These are phyloP conservation scores for Ceratocystis cacaofunesta DNA, from an alignment of 2,329 filamentous ascomycete species.

Conservation along the genomic window DNA sequence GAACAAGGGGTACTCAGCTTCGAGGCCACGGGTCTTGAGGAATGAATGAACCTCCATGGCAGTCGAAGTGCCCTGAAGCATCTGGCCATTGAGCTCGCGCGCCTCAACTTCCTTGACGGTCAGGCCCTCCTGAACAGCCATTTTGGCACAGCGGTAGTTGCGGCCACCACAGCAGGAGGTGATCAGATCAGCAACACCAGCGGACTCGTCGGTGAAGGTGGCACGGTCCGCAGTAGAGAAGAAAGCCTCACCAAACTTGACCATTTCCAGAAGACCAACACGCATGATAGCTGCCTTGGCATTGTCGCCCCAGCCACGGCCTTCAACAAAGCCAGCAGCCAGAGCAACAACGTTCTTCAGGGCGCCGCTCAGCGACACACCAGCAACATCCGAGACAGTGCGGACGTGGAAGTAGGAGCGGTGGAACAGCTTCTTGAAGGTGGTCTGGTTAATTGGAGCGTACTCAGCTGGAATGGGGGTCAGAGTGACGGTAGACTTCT, in stretches of 20 bases:
- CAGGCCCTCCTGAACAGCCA: slow-evolving; percentile 65
- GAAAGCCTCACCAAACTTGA: slow-evolving; percentile 87
- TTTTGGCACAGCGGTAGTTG: slow-evolving; percentile 87
- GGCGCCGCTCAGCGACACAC: slow-evolving; percentile 84
- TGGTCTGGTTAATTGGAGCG: slow-evolving; percentile 69
- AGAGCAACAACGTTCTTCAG: slow-evolving; percentile 95
- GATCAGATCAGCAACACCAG: slow-evolving; percentile 88
- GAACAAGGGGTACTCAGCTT: slow-evolving; percentile 80
- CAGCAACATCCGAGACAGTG: slow-evolving; percentile 87
- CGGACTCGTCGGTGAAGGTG: slow-evolving; percentile 95
- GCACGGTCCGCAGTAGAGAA: slow-evolving; percentile 69
- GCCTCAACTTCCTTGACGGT: slow-evolving; percentile 77
- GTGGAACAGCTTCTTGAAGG: slow-evolving; percentile 79
- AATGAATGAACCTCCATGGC: slow-evolving; percentile 85
- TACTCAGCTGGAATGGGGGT: slow-evolving; percentile 67
- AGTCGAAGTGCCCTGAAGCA: slow-evolving; percentile 85
- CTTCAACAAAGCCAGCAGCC: slow-evolving; percentile 87
- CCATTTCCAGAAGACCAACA: slow-evolving; percentile 88
- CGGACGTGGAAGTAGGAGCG: slow-evolving; percentile 95
- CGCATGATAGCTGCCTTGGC: slow-evolving; percentile 98
- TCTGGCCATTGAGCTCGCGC: slow-evolving; percentile 87
- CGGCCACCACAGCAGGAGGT: slow-evolving; percentile 84
- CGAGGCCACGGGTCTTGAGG: slow-evolving; percentile 60
- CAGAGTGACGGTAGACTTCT: slow-evolving; percentile 53
- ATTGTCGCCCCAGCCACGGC: slow-evolving; percentile 94